Percentiles rank a stretch among this genome's conserved stretches.
phyloP scores from a whole-genome alignment of 208 protist genomes.

The Leishmania gerbilli region DNA sequence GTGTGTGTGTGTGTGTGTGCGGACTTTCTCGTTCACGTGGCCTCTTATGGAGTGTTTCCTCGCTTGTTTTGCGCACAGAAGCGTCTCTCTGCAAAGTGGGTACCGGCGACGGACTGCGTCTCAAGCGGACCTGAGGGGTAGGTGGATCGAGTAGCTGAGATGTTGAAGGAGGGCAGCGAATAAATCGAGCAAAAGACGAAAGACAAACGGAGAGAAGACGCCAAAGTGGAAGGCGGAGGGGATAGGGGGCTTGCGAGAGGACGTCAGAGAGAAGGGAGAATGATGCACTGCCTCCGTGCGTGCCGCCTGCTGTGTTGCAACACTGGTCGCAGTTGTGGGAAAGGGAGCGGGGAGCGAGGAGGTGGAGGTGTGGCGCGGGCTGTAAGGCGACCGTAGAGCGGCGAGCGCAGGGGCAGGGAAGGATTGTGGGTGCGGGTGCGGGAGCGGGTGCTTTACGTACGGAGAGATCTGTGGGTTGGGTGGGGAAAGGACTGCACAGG shows the following conservation, averaged over 20 bases:
- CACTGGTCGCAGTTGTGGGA: neutral
- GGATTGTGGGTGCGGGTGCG: too few relatives aligned
- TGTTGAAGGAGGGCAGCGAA: neutral
- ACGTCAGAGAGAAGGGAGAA: neutral
- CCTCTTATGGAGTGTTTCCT: neutral
- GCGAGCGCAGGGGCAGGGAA: neutral
- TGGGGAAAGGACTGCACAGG: neutral
- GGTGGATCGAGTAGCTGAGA: neutral
- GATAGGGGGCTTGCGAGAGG: neutral
- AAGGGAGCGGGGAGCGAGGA: too few relatives aligned
- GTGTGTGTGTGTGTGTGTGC: neutral
- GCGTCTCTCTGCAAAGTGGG: too few relatives aligned
- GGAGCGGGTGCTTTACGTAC: neutral
- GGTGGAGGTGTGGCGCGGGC: too few relatives aligned
- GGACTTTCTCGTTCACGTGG: too few relatives aligned
- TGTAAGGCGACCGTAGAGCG: neutral
- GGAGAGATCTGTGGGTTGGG: neutral
- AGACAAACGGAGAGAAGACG: neutral
- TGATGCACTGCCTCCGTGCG: neutral
- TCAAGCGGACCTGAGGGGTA: neutral
- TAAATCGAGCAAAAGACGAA: neutral
- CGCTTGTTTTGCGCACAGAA: neutral
- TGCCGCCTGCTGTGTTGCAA: neutral
- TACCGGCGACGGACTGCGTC: too few relatives aligned
- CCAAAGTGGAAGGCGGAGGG: neutral